These are phyloP conservation scores for Phragmites australis DNA, from an alignment of 176 grass and related monocot species.

Conservation along the genomic window DNA sequence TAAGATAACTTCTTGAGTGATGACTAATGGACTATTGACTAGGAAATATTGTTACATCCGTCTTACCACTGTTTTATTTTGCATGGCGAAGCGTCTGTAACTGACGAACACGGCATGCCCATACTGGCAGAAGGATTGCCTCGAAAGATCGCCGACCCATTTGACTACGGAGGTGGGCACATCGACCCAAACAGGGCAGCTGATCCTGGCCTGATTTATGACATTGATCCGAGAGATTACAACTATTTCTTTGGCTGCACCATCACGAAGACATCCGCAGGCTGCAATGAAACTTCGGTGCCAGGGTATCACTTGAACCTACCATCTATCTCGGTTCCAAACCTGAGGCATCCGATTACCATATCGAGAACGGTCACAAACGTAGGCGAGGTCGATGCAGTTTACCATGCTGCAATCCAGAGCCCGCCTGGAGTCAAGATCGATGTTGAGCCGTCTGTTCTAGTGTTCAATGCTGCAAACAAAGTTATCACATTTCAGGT, in stretches of 20 bases:
- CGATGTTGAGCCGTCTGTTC: slow-evolving; percentile 31
- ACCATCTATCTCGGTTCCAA: slow-evolving; percentile 25
- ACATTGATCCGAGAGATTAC: slow-evolving; percentile 34
- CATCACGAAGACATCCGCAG: not conserved
- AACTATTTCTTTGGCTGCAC: slow-evolving; percentile 25
- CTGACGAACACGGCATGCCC: slow-evolving; percentile 27
- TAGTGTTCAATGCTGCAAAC: slow-evolving; percentile 15
- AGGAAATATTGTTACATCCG: too few relatives aligned
- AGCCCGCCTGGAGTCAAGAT: slow-evolving; percentile 37
- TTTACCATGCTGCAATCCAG: slow-evolving; percentile 4
- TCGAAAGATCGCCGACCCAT: slow-evolving; percentile 38
- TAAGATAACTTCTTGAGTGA: too few relatives aligned
- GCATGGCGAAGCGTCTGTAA: slow-evolving; percentile 20
- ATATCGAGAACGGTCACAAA: slow-evolving; percentile 33
- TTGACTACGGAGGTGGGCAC: slow-evolving; percentile 38
- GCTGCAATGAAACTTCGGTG: not conserved
- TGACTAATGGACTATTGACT: too few relatives aligned
- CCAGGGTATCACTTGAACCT: slow-evolving; percentile 29
- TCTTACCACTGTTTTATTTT: not conserved
- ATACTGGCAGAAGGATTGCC: slow-evolving; percentile 35
- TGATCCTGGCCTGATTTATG: slow-evolving; percentile 37
- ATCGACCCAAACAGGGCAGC: slow-evolving; percentile 24
- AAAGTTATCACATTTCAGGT: slow-evolving; percentile 30
- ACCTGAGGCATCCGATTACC: not conserved
- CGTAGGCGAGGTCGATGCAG: slow-evolving; percentile 14